Conservation (phyloP, 805 yeast species). For the Saccharomyces mikatae region DNA sequence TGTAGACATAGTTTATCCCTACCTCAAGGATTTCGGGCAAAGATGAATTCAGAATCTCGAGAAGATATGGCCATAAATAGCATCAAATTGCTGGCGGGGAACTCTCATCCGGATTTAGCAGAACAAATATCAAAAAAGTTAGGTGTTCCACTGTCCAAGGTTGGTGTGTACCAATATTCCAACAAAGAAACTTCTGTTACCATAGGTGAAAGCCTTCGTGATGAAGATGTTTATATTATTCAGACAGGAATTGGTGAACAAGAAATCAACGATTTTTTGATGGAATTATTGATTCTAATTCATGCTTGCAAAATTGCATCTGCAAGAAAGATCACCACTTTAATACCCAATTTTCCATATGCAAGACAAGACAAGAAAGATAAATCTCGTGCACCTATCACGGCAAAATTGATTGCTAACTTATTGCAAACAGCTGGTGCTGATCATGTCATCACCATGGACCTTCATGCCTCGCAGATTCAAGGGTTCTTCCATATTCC, state of each 20-base stretch:
- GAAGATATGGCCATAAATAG: slow-evolving; percentile 37
- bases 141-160: slow-evolving; percentile 60
- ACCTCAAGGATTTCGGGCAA: background rate
- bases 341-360: slow-evolving; percentile 91
- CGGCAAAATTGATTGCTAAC: slow-evolving; percentile 90
- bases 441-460: slow-evolving; percentile 93
- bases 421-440: slow-evolving; percentile 90
- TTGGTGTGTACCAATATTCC: slow-evolving; percentile 77
- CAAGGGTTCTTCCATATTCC: slow-evolving; percentile 96
- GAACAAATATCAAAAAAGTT: slow-evolving; percentile 58
- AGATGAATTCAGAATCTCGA: background rate
- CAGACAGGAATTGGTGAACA: slow-evolving; percentile 80
- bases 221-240: slow-evolving; percentile 77
- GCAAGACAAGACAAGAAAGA: slow-evolving; percentile 97
- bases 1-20: background rate
- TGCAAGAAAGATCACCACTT: slow-evolving; percentile 88
- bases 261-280: slow-evolving; percentile 68
- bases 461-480: slow-evolving; percentile 92
- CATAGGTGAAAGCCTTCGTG: slow-evolving; percentile 81
- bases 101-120: slow-evolving; percentile 80
- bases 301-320: slow-evolving; percentile 94
- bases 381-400: slow-evolving; percentile 90
- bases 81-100: slow-evolving; percentile 53
- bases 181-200: slow-evolving; percentile 85
- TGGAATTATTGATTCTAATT: slow-evolving; percentile 83